Percentiles rank a stretch among this genome's conserved stretches.
Evolutionary conservation across 495 filamentous ascomycete species (phyloP).

Genomic region (Amorphotheca resinae): DNA sequence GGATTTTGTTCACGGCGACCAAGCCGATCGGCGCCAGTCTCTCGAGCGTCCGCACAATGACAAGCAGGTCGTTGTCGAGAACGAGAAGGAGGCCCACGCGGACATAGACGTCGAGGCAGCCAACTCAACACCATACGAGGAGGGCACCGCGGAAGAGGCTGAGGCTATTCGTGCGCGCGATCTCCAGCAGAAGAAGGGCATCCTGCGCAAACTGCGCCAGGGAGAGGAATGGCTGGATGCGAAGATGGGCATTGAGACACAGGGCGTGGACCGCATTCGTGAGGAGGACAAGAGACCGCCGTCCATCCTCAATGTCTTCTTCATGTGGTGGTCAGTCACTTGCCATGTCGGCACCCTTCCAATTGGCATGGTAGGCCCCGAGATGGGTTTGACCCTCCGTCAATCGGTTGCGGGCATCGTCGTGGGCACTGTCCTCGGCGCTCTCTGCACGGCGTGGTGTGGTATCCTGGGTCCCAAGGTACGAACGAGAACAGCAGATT

Average conservation of each 20-base stretch:
- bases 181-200: conserved; percentile 9
- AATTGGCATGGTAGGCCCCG: conserved; percentile 34
- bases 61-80: conserved; percentile 2
- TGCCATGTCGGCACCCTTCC: conserved; percentile 45
- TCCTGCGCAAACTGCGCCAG: conserved; percentile 23
- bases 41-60: too few species aligned
- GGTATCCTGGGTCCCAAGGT: conserved; percentile 20
- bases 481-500: not conserved
- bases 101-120: not conserved
- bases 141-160: not conserved
- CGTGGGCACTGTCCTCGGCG: conserved; percentile 34
- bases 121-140: not conserved
- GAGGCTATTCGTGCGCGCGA: conserved; percentile 15
- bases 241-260: conserved; percentile 41
- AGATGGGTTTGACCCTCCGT: conserved; percentile 31
- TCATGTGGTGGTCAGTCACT: conserved; percentile 37
- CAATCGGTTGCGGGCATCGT: conserved; percentile 40
- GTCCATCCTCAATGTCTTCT: conserved; percentile 25
- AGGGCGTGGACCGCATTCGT: conserved; percentile 37
- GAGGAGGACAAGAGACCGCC: conserved; percentile 33
- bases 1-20: conserved; percentile 20
- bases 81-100: conserved; percentile 1
- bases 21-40: conserved; percentile 8
- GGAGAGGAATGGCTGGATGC: conserved; percentile 37
- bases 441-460: conserved; percentile 12